Evolutionary conservation across 2,329 filamentous ascomycete species (phyloP), one percentile per base, ranked within the genome.

Genomic region (Xylogone sp.): DNA sequence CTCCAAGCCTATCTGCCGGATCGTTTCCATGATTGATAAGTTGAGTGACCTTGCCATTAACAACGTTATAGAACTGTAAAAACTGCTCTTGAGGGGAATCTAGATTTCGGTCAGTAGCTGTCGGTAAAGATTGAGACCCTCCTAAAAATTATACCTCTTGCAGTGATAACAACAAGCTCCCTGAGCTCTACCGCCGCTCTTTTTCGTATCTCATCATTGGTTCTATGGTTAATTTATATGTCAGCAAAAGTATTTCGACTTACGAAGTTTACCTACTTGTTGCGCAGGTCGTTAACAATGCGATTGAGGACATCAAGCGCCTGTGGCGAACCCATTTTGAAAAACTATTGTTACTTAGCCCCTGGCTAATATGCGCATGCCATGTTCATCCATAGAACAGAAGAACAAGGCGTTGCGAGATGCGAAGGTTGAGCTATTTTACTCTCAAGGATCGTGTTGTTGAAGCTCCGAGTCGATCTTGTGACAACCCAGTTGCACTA

Each of bases 1-100:
- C 95, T 56, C 92, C 94, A 51, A 97, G 84, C 53, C 91, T 87
- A 67, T 99, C 94, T 61, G 86, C 84, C 4, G 90, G 87, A 68
- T 96, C 92, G 72, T 82, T 87, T 57, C 91, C 89, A 68, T 93
- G 90, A 45, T 90, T 84, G 55, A 96, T 90, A 58, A 97, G 78
- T 58, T 79, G 75, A 50, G 82, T 82, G 62, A 90, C 86, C 52
- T 81, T 80, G 59, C 76, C 73, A 64, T 82, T 86, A 56, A 88
- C 79, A 51, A 82, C 75, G 64, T 81, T 82, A 67, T 88, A 88
- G 68, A 84, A 86, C 59, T 81, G 78, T 53, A 77, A 71, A 71
- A 97, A 97, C 57, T 87, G 84, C 65, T 94, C 90, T 49, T 87
- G 80, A 21, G 83, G 82, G 66, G 94, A 82, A 71, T 97, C 94